These are phyloP conservation scores for Cryphonectria carpinicola DNA, from an alignment of 2,329 filamentous ascomycete genomes.

Conservation along the genomic window DNA sequence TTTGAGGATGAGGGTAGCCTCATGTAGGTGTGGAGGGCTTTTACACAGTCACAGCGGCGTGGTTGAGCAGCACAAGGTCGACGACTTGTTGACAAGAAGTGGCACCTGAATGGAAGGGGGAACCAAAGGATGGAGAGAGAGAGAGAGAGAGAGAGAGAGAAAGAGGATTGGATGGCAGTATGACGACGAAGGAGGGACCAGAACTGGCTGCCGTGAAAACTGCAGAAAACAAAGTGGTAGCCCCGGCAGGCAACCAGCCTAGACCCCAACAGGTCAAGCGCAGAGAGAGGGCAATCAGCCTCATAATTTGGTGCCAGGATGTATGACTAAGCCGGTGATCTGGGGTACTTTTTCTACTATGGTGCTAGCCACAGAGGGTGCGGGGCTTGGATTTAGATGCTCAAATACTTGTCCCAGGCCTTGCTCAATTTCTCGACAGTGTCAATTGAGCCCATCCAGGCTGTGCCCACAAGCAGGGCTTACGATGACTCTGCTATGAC, in stretches of 20 bases:
- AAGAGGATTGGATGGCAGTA: neutral
- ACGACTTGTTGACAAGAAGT: neutral
- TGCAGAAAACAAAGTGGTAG: neutral
- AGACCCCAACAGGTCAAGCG: conserved; percentile 4
- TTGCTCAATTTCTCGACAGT: neutral
- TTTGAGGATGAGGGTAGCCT: neutral
- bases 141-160: neutral
- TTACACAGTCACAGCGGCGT: neutral
- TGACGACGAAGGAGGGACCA: neutral
- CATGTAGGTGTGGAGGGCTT: neutral
- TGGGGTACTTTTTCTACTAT: neutral
- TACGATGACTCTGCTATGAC: conserved; percentile 23
- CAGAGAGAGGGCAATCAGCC: neutral
- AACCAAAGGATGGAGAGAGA: neutral
- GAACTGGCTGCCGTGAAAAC: neutral
- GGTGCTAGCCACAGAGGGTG: neutral
- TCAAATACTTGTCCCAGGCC: neutral
- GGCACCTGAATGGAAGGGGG: neutral
- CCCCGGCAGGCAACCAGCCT: conserved; percentile 9
- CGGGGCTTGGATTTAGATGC: neutral
- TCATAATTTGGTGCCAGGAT: neutral
- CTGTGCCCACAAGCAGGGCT: neutral
- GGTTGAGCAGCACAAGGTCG: neutral
- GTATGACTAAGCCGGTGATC: conserved; percentile 13
- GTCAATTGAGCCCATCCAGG: neutral